Conservation (phyloP, 2,329 filamentous ascomycete genomes). For the Colletotrichum sp. region DNA sequence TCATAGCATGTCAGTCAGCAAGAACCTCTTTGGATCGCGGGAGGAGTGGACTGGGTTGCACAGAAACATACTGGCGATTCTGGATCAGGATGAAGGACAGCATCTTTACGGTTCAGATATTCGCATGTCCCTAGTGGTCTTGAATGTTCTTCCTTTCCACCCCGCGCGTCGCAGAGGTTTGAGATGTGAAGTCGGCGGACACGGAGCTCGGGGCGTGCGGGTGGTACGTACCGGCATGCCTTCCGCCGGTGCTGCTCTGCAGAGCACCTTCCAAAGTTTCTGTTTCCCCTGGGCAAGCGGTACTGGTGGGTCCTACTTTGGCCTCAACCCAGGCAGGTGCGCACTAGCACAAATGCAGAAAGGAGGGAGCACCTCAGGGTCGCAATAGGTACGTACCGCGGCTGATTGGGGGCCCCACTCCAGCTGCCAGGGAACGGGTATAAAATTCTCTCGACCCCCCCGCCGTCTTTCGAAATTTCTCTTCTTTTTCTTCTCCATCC, state of each 20-base stretch:
- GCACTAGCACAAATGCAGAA: neutral
- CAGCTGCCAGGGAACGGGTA: neutral
- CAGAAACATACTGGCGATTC: conserved; percentile 70
- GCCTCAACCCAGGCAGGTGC: neutral
- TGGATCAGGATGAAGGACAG: conserved; percentile 86
- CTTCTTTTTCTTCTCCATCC: conserved; percentile 56
- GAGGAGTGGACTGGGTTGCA: neutral
- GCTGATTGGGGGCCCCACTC: neutral
- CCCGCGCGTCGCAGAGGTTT: conserved; percentile 6
- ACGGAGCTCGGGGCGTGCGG: conserved; percentile 11
- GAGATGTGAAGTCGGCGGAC: conserved; percentile 10
- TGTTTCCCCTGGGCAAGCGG: neutral
- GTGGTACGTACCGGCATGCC: conserved; percentile 4
- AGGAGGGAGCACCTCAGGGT: neutral
- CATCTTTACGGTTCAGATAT: conserved; percentile 39
- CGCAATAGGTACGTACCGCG: neutral
- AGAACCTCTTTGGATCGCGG: neutral
- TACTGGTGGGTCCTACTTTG: neutral
- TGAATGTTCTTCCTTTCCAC: neutral
- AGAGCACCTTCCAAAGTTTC: neutral
- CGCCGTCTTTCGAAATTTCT: conserved; percentile 21
- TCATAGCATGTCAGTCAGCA: neutral
- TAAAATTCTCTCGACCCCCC: conserved; percentile 7
- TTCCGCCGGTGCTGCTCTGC: neutral
- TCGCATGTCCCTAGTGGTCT: neutral